Evolutionary conservation across 257 asterid species (phyloP), one percentile per base, ranked within the genome.

Genomic region (Solanum virginianum): DNA sequence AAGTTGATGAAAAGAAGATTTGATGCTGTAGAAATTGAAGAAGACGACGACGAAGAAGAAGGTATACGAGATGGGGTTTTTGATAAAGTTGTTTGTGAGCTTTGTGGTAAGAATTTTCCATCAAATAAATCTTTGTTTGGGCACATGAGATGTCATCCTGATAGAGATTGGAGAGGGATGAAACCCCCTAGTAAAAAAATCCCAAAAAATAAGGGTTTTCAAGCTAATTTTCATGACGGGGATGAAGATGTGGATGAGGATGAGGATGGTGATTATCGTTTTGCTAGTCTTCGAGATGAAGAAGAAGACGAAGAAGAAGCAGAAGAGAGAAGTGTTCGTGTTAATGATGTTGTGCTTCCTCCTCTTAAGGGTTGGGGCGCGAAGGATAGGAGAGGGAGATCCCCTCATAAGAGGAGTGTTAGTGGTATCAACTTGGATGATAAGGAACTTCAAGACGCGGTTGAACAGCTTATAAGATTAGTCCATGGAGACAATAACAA

Each of bases 131-230:
- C 97, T 0, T 71, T 94, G 56, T 91, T 71, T 62, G 97, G 98
- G 0, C 98, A 94, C 79, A 91, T 93, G 96, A 88, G 94, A 29
- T 88, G 92, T 51, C 98, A 94, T 85, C 97, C 97, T 4, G 94
- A 91, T 1, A 79, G 98, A 60, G 20, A 16, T 0, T 93, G 88
- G 86, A 86, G 97, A 66, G 98, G 95, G 3, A 92, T 93, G 94
- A 87, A 83, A 1, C 92, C 93, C 5, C 98, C 94, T 3, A 4
- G 26, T 5, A 85, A 36, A 7, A 68, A 70, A 2, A 79, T 3
- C 3, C 5, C 18, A 1, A 26, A 60, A 22, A 18, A 56, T 9
- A 3, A 20, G 82, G 62, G 15, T 49, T 75, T 75, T 75, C 24
- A 0, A 49, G 82, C 82, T 24, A 49, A 10, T 8, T 70, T 70